Evolutionary conservation across 371 early-diverging fungal genomes (phyloP).

Genomic region (Funneliformis caledonium): DNA sequence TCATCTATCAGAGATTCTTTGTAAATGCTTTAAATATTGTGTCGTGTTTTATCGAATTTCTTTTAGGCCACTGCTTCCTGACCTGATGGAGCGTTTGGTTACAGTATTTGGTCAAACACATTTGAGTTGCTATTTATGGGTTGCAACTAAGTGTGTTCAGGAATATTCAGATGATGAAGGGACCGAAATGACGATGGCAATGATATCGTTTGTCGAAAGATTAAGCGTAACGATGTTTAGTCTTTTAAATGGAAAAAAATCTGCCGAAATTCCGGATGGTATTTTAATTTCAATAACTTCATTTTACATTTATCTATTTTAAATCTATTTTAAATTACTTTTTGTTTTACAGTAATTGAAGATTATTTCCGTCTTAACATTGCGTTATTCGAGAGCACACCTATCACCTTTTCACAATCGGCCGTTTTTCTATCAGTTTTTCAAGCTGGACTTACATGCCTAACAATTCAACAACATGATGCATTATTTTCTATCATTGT

Average conservation of each 20-base stretch:
- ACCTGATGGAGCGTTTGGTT: conserved; percentile 54
- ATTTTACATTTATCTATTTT: not conserved
- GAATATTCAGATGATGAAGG: conserved; percentile 48
- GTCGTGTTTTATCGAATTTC: conserved; percentile 64
- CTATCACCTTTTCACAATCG: conserved; percentile 59
- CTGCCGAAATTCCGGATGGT: conserved; percentile 74
- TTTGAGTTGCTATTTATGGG: conserved; percentile 79
- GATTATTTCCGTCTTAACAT: conserved; percentile 70
- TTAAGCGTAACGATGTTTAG: conserved; percentile 65
- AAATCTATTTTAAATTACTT: not conserved
- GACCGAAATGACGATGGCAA: conserved; percentile 48
- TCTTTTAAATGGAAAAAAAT: conserved; percentile 55
- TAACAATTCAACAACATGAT: conserved; percentile 64
- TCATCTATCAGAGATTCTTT: conserved; percentile 64
- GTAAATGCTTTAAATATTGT: conserved; percentile 68
- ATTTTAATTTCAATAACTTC: conserved; percentile 30
- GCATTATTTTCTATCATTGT: conserved; percentile 63
- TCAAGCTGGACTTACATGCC: conserved; percentile 65
- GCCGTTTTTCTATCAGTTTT: conserved; percentile 63
- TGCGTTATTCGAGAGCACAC: conserved; percentile 60
- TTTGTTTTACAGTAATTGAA: conserved; percentile 58
- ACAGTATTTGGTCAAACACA: conserved; percentile 66
- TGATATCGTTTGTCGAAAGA: conserved; percentile 54
- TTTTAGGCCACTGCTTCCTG: conserved; percentile 59
- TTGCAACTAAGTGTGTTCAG: conserved; percentile 55